Percentiles rank a stretch among this genome's conserved stretches.
These are phyloP conservation scores for Arachis stenosperma DNA, from an alignment of 306 rosid species.

Conservation along the genomic window DNA sequence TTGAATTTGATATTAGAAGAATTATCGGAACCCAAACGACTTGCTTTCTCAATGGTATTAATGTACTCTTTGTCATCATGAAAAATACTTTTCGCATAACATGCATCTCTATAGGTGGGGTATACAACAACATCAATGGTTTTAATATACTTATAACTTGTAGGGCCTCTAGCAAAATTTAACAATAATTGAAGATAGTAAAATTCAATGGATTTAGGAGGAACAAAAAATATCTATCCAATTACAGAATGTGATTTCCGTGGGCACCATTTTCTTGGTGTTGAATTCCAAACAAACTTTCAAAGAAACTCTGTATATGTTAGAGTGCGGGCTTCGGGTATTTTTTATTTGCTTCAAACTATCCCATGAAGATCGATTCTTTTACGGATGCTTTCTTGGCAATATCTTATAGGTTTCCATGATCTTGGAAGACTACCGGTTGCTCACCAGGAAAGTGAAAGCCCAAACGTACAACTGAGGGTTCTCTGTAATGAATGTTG, in stretches of 20 bases:
- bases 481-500: background rate
- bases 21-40: background rate
- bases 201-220: background rate
- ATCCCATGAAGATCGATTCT: background rate
- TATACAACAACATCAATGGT: background rate
- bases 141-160: no score
- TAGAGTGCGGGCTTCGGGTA: background rate
- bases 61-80: background rate
- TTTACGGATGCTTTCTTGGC: background rate
- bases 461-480: background rate
- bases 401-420: background rate
- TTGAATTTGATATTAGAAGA: background rate
- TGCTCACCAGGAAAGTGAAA: background rate
- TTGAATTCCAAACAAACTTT: background rate
- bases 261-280: background rate
- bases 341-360: background rate
- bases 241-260: background rate
- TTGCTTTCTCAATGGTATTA: background rate
- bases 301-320: no score
- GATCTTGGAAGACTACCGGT: background rate
- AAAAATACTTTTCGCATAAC: background rate
- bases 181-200: no score
- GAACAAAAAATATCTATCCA: background rate
- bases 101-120: background rate
- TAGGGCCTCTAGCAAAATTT: background rate